Evolutionary conservation across 768 basidiomycete species (phyloP).

Genomic region (Boletus sensibilis): DNA sequence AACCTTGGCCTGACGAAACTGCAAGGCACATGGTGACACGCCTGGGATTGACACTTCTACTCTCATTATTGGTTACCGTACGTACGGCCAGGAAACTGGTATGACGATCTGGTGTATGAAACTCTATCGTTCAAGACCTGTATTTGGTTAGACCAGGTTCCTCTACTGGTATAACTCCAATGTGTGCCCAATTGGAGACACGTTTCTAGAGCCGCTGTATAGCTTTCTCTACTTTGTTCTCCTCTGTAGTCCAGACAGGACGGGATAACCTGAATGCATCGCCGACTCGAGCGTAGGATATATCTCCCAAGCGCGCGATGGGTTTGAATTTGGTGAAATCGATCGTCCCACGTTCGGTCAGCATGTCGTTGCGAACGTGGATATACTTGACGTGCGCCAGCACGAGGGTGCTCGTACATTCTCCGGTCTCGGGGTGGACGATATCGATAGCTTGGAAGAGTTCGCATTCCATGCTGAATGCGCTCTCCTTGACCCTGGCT

Average conservation of each 20-base stretch:
- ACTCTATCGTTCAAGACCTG: neutral
- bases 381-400: slow-evolving; percentile 43
- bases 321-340: slow-evolving; percentile 39
- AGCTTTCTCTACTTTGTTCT: slow-evolving; percentile 7
- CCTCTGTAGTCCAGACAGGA: slow-evolving; percentile 21
- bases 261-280: slow-evolving; percentile 30
- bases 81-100: neutral
- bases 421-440: slow-evolving; percentile 31
- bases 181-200: too few species aligned
- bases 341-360: slow-evolving; percentile 36
- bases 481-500: slow-evolving; percentile 44
- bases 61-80: too few species aligned
- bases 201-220: slow-evolving; percentile 1
- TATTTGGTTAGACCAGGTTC: neutral
- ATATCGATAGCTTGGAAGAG: slow-evolving; percentile 35
- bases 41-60: too few species aligned
- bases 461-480: slow-evolving; percentile 49
- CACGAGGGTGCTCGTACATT: slow-evolving; percentile 33
- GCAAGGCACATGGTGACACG: too few species aligned
- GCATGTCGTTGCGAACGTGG: slow-evolving; percentile 43
- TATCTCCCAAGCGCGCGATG: slow-evolving; percentile 39
- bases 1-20: too few species aligned
- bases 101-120: neutral
- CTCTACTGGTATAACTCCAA: neutral
- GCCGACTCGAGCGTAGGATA: slow-evolving; percentile 34